Evolutionary conservation across 495 filamentous ascomycete genomes (phyloP).

Genomic region (Aspergillus baeticus): DNA sequence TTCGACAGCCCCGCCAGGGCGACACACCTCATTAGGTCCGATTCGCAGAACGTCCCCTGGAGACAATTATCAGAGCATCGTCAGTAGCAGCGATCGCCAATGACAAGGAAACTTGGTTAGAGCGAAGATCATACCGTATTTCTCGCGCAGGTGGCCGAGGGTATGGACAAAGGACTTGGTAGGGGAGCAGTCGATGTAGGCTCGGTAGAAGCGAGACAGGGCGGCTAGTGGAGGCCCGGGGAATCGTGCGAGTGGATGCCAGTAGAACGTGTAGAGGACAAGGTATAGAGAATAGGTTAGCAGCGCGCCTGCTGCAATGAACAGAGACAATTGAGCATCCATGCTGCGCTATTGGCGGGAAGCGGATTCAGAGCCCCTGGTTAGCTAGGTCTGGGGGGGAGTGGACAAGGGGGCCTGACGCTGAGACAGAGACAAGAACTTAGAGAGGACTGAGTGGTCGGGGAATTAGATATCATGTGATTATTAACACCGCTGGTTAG

Average conservation of each 20-base stretch:
- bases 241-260: slow-evolving; percentile 8
- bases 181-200: slow-evolving; percentile 4
- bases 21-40: slow-evolving; percentile 7
- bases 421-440: too few species aligned
- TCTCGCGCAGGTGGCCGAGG: not conserved
- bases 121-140: slow-evolving; percentile 3
- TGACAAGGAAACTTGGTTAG: too few species aligned
- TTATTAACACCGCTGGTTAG: too few species aligned
- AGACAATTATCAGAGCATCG: not conserved
- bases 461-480: too few species aligned
- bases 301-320: not conserved
- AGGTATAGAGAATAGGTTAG: not conserved
- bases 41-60: slow-evolving; percentile 1
- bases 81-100: not conserved
- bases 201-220: slow-evolving; percentile 1
- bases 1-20: too few species aligned
- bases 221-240: slow-evolving; percentile 6
- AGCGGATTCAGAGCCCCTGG: too few species aligned
- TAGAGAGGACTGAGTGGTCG: too few species aligned
- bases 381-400: too few species aligned
- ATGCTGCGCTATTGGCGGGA: not conserved
- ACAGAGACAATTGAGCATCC: not conserved
- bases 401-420: too few species aligned
- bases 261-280: slow-evolving; percentile 3
- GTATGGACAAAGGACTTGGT: slow-evolving; percentile 2